Percentiles rank a stretch among this genome's conserved stretches.
Conservation (phyloP, 2,329 filamentous ascomycete genomes). For the Blastomyces gilchristii region DNA sequence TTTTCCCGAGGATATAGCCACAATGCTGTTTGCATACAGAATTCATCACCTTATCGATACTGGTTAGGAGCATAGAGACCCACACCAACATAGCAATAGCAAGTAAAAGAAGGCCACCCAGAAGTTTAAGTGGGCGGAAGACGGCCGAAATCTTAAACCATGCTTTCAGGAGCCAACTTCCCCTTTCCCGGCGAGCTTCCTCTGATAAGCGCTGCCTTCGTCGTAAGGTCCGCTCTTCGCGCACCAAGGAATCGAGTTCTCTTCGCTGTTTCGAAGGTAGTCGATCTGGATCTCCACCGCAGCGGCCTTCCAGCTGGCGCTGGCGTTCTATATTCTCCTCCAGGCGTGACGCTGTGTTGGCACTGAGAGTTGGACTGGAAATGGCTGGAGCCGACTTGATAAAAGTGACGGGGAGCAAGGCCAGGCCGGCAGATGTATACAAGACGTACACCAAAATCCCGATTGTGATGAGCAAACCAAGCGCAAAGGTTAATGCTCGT, state of each 20-base stretch:
- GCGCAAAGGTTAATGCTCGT: constrained; percentile 77
- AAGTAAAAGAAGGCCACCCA: constrained; percentile 71
- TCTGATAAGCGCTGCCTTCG: constrained; percentile 79
- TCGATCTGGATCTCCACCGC: constrained; percentile 60
- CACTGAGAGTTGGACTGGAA: constrained; percentile 67
- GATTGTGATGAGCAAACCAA: constrained; percentile 79
- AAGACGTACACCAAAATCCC: constrained; percentile 78
- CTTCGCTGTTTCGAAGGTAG: constrained; percentile 77
- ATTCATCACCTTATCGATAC: constrained; percentile 92
- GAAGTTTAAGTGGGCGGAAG: constrained; percentile 77
- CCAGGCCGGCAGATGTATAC: constrained; percentile 82
- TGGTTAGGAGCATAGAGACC: constrained; percentile 88
- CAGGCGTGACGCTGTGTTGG: constrained; percentile 67
- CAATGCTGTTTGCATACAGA: constrained; percentile 83
- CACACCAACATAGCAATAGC: constrained; percentile 66
- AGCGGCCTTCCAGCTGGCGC: constrained; percentile 78
- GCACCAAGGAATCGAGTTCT: constrained; percentile 74
- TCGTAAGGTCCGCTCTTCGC: constrained; percentile 86
- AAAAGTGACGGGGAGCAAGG: constrained; percentile 75
- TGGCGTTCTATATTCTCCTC: constrained; percentile 86
- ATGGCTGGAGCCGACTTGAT: constrained; percentile 86
- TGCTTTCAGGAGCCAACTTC: constrained; percentile 57
- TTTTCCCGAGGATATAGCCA: constrained; percentile 78
- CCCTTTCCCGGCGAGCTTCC: constrained; percentile 65
- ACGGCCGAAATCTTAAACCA: constrained; percentile 76